A percentile compares a stretch with the other conserved stretches of the same genome.
Conservation (phyloP, 805 yeast genomes). For the Metschnikowia corniflorae region DNA sequence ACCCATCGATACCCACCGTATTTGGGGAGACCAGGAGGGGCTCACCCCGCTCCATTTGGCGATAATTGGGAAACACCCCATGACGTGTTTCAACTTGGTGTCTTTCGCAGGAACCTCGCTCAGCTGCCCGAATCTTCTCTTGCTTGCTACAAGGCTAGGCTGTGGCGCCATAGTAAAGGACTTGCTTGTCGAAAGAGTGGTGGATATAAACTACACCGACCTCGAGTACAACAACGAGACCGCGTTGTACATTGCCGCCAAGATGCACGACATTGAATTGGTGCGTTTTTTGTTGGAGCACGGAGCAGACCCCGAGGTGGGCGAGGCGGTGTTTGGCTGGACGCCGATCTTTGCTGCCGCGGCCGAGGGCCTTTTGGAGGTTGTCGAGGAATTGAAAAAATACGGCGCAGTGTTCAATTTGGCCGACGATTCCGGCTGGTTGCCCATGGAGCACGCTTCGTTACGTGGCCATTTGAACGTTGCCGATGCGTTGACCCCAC, state of each 20-base stretch:
- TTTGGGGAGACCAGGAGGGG: conserved; percentile 78
- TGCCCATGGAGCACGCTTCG: conserved; percentile 95
- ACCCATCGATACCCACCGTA: conserved; percentile 52
- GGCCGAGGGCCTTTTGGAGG: conserved; percentile 67
- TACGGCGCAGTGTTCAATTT: conserved; percentile 52
- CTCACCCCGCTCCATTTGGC: conserved; percentile 82
- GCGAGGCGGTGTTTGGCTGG: conserved; percentile 85
- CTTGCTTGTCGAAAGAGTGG: conserved; percentile 52
- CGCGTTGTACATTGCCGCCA: conserved; percentile 76
- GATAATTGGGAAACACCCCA: conserved; percentile 77
- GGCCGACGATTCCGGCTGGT: conserved; percentile 88
- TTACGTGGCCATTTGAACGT: conserved; percentile 79
- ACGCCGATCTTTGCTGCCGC: conserved; percentile 90
- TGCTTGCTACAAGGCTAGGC: conserved; percentile 66
- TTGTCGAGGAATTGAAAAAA: conserved; percentile 53
- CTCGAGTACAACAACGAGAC: conserved; percentile 63
- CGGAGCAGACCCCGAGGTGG: conserved; percentile 71
- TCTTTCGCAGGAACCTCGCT: conserved; percentile 35
- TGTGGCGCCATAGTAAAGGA: conserved; percentile 53
- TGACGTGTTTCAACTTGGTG: conserved; percentile 61
- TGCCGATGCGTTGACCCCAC: conserved; percentile 58
- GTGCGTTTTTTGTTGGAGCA: conserved; percentile 52
- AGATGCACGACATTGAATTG: conserved; percentile 51
- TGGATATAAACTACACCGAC: conserved; percentile 63
- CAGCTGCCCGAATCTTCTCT: conserved; percentile 54